Evolutionary conservation across 1,284 basidiomycete species (phyloP).

Genomic region (Schizophyllum amplum): DNA sequence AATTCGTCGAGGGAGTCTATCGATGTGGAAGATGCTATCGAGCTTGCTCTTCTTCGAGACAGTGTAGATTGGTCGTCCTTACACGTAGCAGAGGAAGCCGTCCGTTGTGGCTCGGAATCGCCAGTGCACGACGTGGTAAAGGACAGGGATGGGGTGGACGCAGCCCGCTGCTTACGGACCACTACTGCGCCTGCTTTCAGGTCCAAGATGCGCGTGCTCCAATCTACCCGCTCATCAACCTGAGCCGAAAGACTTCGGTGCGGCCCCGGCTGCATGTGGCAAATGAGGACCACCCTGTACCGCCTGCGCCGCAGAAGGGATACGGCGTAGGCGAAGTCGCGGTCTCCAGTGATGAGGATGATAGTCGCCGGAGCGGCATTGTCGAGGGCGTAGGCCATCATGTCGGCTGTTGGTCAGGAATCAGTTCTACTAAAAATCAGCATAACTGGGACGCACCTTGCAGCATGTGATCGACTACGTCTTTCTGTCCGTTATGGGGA

Average conservation of each 20-base stretch:
- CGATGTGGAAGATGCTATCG: too few species aligned
- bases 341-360: constrained; percentile 45
- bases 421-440: not conserved
- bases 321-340: constrained; percentile 52
- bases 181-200: not conserved
- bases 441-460: constrained; percentile 22
- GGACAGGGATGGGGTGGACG: not conserved
- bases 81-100: too few species aligned
- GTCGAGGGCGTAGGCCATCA: constrained; percentile 53
- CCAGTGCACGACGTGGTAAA: not conserved
- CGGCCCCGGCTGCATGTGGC: constrained; percentile 29
- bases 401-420: constrained; percentile 26
- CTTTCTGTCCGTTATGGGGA: constrained; percentile 48
- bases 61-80: too few species aligned
- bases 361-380: constrained; percentile 42
- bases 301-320: constrained; percentile 41
- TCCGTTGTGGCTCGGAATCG: not conserved
- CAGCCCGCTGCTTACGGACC: not conserved
- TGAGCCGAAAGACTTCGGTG: constrained; percentile 38
- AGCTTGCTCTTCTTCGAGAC: too few species aligned
- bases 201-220: constrained; percentile 23
- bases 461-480: constrained; percentile 47
- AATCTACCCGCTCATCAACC: constrained; percentile 46
- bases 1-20: too few species aligned
- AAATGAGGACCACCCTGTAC: constrained; percentile 43